These are phyloP conservation scores for Aspergillus glaucus DNA, from an alignment of 2,329 filamentous ascomycete species.

Conservation along the genomic window DNA sequence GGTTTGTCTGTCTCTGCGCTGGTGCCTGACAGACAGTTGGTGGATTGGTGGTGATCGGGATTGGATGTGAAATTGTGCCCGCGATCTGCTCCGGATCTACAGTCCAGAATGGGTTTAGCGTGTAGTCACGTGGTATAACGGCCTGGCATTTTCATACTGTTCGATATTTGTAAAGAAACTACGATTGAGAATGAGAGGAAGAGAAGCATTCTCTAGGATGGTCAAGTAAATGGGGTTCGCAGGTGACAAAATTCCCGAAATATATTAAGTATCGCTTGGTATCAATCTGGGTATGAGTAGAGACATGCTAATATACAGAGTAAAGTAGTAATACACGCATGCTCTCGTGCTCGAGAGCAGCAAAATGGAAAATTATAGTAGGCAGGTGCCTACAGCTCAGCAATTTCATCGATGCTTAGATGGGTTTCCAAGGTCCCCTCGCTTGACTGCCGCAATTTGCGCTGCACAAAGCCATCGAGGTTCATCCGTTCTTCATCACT, in stretches of 20 bases:
- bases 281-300: too few relatives aligned
- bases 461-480: slow-evolving; percentile 17
- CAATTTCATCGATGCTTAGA: slow-evolving; percentile 16
- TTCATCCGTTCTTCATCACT: slow-evolving; percentile 16
- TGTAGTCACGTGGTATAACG: slow-evolving; percentile 6
- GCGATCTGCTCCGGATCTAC: slow-evolving; percentile 5
- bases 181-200: too few relatives aligned
- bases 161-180: too few relatives aligned
- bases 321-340: too few relatives aligned
- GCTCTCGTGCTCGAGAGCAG: too few relatives aligned
- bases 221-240: too few relatives aligned
- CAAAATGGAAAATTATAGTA: neutral
- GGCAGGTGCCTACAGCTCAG: slow-evolving; percentile 8
- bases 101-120: slow-evolving; percentile 16
- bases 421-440: slow-evolving; percentile 13
- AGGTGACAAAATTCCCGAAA: too few relatives aligned
- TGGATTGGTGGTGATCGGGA: slow-evolving; percentile 4
- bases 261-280: too few relatives aligned
- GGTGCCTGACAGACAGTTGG: neutral
- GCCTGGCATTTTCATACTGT: too few relatives aligned
- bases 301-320: too few relatives aligned
- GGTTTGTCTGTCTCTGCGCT: neutral
- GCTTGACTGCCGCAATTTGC: slow-evolving; percentile 19
- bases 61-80: neutral
- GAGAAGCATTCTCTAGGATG: too few relatives aligned